Percentiles rank a stretch among this genome's conserved stretches.
These are phyloP conservation scores for Acanthamoeba lenticulata DNA, from an alignment of 208 protist genomes.

Conservation along the genomic window DNA sequence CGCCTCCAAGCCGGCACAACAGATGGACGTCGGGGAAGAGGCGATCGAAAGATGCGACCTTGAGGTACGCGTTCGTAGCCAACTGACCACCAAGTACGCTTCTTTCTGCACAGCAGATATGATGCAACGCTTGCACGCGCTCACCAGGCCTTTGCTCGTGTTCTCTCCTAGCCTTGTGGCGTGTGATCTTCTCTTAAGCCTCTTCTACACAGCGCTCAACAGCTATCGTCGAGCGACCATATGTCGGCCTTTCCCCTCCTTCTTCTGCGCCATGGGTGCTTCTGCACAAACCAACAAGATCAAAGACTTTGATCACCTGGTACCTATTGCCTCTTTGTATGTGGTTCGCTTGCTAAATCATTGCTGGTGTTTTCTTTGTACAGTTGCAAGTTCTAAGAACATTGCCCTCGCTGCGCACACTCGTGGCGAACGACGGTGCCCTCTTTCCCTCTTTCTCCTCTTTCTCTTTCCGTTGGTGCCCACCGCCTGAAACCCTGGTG, in stretches of 20 bases:
- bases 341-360: not conserved
- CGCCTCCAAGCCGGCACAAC: no score
- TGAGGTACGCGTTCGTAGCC: not conserved
- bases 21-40: not conserved
- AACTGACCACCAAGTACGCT: not conserved
- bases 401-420: not conserved
- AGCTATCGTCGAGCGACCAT: conserved; percentile 46
- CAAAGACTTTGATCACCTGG: conserved; percentile 42
- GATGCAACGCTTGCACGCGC: not conserved
- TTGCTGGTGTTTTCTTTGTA: not conserved
- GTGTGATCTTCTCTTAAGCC: conserved; percentile 41
- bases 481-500: not conserved
- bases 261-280: not conserved
- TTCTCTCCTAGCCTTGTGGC: not conserved
- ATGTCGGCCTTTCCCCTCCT: conserved; percentile 3
- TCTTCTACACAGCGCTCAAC: not conserved
- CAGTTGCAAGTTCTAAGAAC: not conserved
- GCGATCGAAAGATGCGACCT: not conserved
- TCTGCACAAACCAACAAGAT: not conserved
- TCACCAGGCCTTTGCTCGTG: not conserved
- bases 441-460: not conserved
- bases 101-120: no score
- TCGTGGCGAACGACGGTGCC: not conserved
- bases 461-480: no score
- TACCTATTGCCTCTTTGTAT: not conserved